These are phyloP conservation scores for Psidium guajava DNA, from an alignment of 345 rosid genomes.

Conservation along the genomic window DNA sequence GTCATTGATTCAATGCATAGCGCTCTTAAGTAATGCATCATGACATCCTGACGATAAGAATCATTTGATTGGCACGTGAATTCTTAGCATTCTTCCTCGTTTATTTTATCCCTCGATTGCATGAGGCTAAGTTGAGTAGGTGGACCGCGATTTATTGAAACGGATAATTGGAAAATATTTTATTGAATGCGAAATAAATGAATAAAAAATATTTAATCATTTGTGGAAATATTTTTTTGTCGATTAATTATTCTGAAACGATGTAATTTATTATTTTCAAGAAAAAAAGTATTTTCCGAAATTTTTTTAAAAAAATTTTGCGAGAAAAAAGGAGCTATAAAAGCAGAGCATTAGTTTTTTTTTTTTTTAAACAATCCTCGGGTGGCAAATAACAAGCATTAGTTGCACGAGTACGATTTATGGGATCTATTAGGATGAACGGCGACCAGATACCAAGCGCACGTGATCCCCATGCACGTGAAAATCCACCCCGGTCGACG, in stretches of 20 bases:
- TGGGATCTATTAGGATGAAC: neutral
- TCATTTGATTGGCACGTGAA: accelerated
- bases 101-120: neutral
- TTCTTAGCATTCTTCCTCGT: neutral
- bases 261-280: neutral
- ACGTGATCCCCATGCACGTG: neutral
- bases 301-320: neutral
- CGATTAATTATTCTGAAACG: accelerated
- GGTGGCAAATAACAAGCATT: neutral
- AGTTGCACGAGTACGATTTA: neutral
- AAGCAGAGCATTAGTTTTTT: too few relatives aligned
- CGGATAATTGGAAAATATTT: accelerated
- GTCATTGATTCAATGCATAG: neutral
- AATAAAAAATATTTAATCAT: neutral
- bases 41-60: neutral
- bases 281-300: neutral
- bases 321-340: neutral
- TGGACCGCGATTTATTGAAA: neutral
- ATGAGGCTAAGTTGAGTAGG: neutral
- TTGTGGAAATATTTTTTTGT: accelerated
- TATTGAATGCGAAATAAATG: too few relatives aligned
- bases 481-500: neutral
- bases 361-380: neutral
- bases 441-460: neutral
- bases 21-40: neutral